Evolutionary conservation across 208 protist species (phyloP).

Genomic region (Acanthamoeba healyi): DNA sequence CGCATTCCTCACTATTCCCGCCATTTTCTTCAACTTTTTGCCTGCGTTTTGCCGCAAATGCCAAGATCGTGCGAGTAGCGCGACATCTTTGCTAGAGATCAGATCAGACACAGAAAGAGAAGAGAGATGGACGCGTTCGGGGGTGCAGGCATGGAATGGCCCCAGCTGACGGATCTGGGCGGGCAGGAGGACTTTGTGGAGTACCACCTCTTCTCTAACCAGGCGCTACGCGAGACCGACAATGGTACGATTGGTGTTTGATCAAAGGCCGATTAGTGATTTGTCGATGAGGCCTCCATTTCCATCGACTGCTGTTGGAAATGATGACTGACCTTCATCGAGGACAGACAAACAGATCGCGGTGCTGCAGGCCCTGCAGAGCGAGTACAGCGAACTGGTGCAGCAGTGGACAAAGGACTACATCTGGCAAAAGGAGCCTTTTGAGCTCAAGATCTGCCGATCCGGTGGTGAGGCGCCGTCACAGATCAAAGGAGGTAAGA

Average conservation of each 20-base stretch:
- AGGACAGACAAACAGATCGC: not conserved
- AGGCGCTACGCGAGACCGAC: not conserved
- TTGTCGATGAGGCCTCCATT: too few species aligned
- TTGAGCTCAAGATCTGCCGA: not conserved
- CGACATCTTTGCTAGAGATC: too few species aligned
- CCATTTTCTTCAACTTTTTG: not conserved
- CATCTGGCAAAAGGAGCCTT: slow-evolving; percentile 67
- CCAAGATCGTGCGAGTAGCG: not conserved
- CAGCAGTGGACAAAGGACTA: slow-evolving; percentile 47
- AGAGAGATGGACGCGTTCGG: slow-evolving; percentile 2
- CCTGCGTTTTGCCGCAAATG: too few species aligned
- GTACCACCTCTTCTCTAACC: not conserved
- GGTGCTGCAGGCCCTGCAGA: not conserved
- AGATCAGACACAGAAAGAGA: too few species aligned
- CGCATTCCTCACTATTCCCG: not conserved
- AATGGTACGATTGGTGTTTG: too few species aligned
- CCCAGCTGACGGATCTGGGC: not conserved
- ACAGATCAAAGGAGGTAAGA: not conserved
- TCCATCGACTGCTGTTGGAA: too few species aligned
- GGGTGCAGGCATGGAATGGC: not conserved
- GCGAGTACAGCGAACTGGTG: not conserved
- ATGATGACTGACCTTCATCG: not conserved
- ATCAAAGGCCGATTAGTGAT: too few species aligned
- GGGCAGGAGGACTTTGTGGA: slow-evolving; percentile 37
- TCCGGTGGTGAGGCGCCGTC: not conserved